A percentile compares a stretch with the other conserved stretches of the same genome.
Evolutionary conservation across 202 grass and related monocot species (phyloP).

Genomic region (Thinopyrum obtusiflorum): DNA sequence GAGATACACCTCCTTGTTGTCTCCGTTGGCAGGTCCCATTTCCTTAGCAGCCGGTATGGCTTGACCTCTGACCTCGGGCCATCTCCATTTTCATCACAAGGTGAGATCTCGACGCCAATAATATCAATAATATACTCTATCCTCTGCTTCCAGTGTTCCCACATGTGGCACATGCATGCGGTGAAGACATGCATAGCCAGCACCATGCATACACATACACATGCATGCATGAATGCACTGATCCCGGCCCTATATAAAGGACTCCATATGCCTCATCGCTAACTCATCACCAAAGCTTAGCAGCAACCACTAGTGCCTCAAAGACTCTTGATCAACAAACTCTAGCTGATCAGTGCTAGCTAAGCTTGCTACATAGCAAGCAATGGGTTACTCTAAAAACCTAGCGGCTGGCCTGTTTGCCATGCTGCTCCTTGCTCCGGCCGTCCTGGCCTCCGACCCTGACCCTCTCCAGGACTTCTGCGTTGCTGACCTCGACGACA

Average conservation of each 20-base stretch:
- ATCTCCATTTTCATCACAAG: neutral
- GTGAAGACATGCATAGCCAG: too few relatives aligned
- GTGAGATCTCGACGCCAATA: neutral
- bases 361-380: neutral
- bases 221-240: too few relatives aligned
- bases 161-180: neutral
- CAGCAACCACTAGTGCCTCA: neutral
- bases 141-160: neutral
- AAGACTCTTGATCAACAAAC: too few relatives aligned
- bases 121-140: neutral
- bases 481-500: too few relatives aligned
- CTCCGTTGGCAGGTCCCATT: neutral
- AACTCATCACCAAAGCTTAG: neutral
- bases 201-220: too few relatives aligned
- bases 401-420: neutral
- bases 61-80: neutral
- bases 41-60: constrained; percentile 13
- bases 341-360: neutral
- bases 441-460: too few relatives aligned
- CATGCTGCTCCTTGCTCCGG: too few relatives aligned
- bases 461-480: too few relatives aligned
- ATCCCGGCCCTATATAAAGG: too few relatives aligned
- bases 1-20: neutral
- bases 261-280: too few relatives aligned
- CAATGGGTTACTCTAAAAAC: constrained; percentile 10